These are phyloP conservation scores for Debaryomyces robertsiae DNA, from an alignment of 1,139 yeast genomes.

Conservation along the genomic window DNA sequence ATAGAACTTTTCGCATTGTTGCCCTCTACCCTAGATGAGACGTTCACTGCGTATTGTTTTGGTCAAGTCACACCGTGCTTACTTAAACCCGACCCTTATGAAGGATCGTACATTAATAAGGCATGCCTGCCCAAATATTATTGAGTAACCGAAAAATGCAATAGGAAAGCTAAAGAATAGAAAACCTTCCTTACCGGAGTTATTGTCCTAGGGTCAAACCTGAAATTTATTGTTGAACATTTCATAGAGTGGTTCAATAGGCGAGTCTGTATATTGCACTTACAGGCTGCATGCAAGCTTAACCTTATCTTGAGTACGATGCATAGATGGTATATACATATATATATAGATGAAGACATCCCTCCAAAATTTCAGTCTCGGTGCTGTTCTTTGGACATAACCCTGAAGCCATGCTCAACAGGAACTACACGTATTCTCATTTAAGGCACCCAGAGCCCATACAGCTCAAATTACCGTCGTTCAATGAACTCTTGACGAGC, in stretches of 20 bases:
- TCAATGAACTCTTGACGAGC: slow-evolving; percentile 39
- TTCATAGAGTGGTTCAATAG: not conserved
- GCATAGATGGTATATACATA: slow-evolving; percentile 3
- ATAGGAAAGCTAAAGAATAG: not conserved
- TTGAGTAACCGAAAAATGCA: slow-evolving; percentile 4
- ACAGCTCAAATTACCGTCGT: slow-evolving; percentile 34
- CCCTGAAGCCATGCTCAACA: slow-evolving; percentile 4
- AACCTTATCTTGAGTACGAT: slow-evolving; percentile 5
- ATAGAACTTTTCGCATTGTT: not conserved
- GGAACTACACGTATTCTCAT: slow-evolving; percentile 9
- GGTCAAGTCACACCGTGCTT: not conserved
- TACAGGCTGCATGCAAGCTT: not conserved
- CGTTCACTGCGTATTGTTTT: not conserved
- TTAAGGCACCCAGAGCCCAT: slow-evolving; percentile 12
- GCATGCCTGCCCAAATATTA: not conserved
- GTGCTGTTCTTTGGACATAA: not conserved
- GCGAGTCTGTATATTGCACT: not conserved
- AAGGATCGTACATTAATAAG: not conserved
- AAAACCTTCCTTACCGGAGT: slow-evolving; percentile 4
- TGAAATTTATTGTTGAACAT: slow-evolving; percentile 5
- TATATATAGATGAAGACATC: not conserved
- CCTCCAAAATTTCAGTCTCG: no score
- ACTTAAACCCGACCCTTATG: not conserved
- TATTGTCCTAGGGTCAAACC: not conserved
- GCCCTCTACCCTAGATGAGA: not conserved